Evolutionary conservation across 2,329 filamentous ascomycete genomes (phyloP), one percentile per base, ranked within the genome.

Genomic region (Hypocrella siamensis): DNA sequence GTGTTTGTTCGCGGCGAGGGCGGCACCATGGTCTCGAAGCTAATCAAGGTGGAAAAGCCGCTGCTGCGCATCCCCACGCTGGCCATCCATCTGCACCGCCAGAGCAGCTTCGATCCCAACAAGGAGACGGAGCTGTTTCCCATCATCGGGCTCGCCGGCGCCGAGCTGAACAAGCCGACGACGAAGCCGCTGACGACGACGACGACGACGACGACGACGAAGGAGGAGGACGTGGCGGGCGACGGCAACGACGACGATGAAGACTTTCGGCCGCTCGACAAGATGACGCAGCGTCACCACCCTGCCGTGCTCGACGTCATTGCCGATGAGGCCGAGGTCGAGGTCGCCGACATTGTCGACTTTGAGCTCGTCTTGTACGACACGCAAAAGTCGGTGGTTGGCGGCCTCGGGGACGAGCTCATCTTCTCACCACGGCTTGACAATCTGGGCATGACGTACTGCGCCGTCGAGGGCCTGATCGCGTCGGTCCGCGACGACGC

Each of bases 361-460:
- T 98, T 98, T 46, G 90, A 98, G 60, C 72, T 94, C 46, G 73
- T 94, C n/a, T 75, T 98, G 26, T 98, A 93, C 57, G 90, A 98
- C 53, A 92, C 85, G 8, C 90, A 98, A 49, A 81, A 88, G 49
- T 74, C 86, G 1, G 82, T 76, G 49, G 70, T 98, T 12, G 90
- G 90, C 36, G 90, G 90, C 22, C 60, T 98, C 42, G 79, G 82
- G 52, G 79, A 94, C 48, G 90, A 98, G 56, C 80, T 98, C 51
- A 82, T 98, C 59, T 94, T 88, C 61, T 93, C 88, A 3, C 75
- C 86, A n/a, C 77, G 90, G 28, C 70, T 98, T 34, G 90, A 98
- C 61, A 98, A 98, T 56, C 67, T 94, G 12, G 82, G 83, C 58
- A 93, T 93, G 82, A 92, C 88, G 8, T 96, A 85, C 62, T 96